Base-by-base conservation (phyloP, 1,139 yeast genomes). In the Candida tetrigidarum region DNA sequence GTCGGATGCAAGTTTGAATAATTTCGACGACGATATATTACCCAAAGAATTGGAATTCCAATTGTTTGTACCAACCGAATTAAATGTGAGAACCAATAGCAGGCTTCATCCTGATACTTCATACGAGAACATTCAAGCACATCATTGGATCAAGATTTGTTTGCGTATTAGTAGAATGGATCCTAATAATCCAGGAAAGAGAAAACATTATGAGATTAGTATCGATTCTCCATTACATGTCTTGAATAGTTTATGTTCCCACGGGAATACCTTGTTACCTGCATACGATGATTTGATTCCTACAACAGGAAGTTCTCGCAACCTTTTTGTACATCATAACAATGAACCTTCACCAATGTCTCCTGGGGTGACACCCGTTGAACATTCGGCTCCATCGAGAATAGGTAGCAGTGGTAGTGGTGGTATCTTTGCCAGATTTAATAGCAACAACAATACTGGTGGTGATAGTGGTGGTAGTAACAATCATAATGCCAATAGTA, bases 61-160 rank as follows among this genome's bases (percentile, higher is more conserved):
- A 62, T 80, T 92, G 12, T 85, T 75, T 54, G 84, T 93, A 18
- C 98, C 98, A 1, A 81, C 79, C 49, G 67, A 65, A 45, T 63
- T 85, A 50, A 76, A 75, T 47, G 78, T 76, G 46, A 69, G 76
- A 56, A 66, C 67, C 49, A 60, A 67, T 42, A 65, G 63, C 39
- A 54, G 55, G 19, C 64, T 91, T 37, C 96, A 88, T 57, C 96
- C 97, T 1, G 93, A 92, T 63, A 88, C 97, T 0, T 81, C 90
- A 2, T 84, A 78, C 55, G 80, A 79, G 28, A 82, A 83, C 55
- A 88, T 93, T 52, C 89, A 89, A 63, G 77, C 92, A 6, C 93
- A 88, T 57, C 99, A 93, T 66, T 92, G 98, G 97, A 82, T 93
- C 55, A 93, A 92, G 64, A 79, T 93, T 11, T 85, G 95, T 50